Conservation (phyloP, 225 moss, liverwort and hornwort species). For the Antitrichia curtipendula region DNA sequence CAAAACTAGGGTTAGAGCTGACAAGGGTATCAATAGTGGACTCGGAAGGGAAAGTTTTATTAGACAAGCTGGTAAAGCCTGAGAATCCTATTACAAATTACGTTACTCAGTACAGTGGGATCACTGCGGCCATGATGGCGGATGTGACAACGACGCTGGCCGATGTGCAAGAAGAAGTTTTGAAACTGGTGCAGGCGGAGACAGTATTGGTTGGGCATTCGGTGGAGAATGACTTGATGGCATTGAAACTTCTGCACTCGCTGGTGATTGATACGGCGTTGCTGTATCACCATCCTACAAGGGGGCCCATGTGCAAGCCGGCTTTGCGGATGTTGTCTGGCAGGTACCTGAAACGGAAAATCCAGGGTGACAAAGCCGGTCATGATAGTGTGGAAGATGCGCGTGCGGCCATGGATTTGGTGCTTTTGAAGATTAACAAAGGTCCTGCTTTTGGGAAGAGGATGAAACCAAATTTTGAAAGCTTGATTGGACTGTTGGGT, state of each 20-base stretch:
- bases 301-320: conserved; percentile 59
- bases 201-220: conserved; percentile 83
- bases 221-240: conserved; percentile 68
- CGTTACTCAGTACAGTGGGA: conserved; percentile 81
- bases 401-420: conserved; percentile 80
- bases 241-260: conserved; percentile 59
- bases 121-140: conserved; percentile 70
- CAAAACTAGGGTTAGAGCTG: conserved; percentile 63
- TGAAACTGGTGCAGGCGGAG: conserved; percentile 53
- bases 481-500: conserved; percentile 36
- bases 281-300: conserved; percentile 52
- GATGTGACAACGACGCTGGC: conserved; percentile 55
- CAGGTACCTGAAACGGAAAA: conserved; percentile 55
- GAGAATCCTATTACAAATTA: conserved; percentile 66
- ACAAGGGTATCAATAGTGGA: conserved; percentile 73
- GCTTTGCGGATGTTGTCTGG: conserved; percentile 53
- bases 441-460: conserved; percentile 50
- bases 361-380: conserved; percentile 59
- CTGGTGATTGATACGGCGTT: conserved; percentile 88
- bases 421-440: conserved; percentile 45
- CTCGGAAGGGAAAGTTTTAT: conserved; percentile 32
- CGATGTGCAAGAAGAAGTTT: conserved; percentile 60
- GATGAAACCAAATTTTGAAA: conserved; percentile 40
- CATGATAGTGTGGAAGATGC: conserved; percentile 97
- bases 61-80: conserved; percentile 81